Evolutionary conservation across 768 basidiomycete genomes (phyloP), one percentile per base, ranked within the genome.

Genomic region (Suillus occidentalis): DNA sequence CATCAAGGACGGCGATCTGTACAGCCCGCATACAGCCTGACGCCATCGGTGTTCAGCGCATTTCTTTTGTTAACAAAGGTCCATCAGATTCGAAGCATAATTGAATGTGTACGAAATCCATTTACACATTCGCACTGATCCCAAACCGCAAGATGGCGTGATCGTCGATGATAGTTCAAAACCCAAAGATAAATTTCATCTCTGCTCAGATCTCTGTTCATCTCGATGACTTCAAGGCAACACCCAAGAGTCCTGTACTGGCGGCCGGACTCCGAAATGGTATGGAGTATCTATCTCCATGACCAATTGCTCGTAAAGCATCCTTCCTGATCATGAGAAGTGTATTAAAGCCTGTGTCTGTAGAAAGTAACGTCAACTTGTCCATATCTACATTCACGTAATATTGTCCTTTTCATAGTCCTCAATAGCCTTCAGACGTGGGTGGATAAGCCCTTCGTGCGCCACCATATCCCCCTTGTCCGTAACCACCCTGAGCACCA

Each of bases 361-460:
- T 69, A 59, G 59, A 49, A 65, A 58, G 39, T 67, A 71, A 66
- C 65, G 25, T 63, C 53, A 71, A 67, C 65, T n/a, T n/a, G 62
- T 74, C 65, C 70, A 59, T 69, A 64, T 55, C 45, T 28, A 60
- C 49, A 53, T 65, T 61, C n/a, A 60, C 56, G 62, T 60, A 58
- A 55, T 43, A 52, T 28, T 31, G 12, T 37, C 45, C 43, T 34
- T 25, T 50, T 25, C 31, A 31, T 36, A 53, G 36, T n/a, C 7
- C 37, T 82, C 74, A 84, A 72, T 82, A 84, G 69, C 83, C 72
- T 34, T 83, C 83, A 50, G 79, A 73, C 0, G 78, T 77, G 40
- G 84, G 84, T 47, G 85, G 85, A 68, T 86, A 86, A 39, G 72
- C 76, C 60, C 75, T 74, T 22, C 71, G 73, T 1, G 62, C 49